Evolutionary conservation across 768 basidiomycete genomes (phyloP), one percentile per base, ranked within the genome.

Genomic region (Boletus subparvulus): DNA sequence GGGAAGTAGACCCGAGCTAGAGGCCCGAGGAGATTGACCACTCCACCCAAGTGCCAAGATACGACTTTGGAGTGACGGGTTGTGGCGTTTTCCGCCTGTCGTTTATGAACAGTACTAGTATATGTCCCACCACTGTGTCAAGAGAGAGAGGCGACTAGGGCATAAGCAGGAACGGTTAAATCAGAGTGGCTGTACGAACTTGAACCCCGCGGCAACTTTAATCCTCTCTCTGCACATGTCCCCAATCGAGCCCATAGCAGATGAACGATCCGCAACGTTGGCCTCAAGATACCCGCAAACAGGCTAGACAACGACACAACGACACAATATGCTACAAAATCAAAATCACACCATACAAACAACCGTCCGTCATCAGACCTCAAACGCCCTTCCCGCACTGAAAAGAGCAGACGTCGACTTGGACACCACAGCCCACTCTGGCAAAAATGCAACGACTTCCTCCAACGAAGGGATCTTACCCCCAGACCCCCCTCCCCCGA

Each of bases 391-490:
- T 8, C 62, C 62, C 3, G 71, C 87, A 65, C 87, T 85, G 26
- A 88, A 85, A 51, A 89, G 66, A 2, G 81, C 86, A 57, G 82
- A 79, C 4, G 74, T 69, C 51, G 68, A 60, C 72, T 87, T 88
- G 6, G 81, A 80, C 46, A 81, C 80, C n/a, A 77, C 76, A 11
- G 80, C 84, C 88, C 89, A 91, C 45, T 78, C 72, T 19, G 89
- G 89, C 55, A 89, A 67, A 67, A 86, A 87, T 7, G 69, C 65
- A 8, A 88, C 65, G 28, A 82, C 78, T 65, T 91, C 88, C 65
- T 90, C 87, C 45, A 83, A 75, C 3, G 88, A 87, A 5, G 88
- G 88, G 19, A 90, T 87, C 71, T 75, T 80, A 32, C 70, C 78
- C 19, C 65, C 66, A 42, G 62, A 61, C 16, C 58, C 16, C 17